phyloP scores from a whole-genome alignment of 768 basidiomycete genomes.

The Albatrellus ellisii region DNA sequence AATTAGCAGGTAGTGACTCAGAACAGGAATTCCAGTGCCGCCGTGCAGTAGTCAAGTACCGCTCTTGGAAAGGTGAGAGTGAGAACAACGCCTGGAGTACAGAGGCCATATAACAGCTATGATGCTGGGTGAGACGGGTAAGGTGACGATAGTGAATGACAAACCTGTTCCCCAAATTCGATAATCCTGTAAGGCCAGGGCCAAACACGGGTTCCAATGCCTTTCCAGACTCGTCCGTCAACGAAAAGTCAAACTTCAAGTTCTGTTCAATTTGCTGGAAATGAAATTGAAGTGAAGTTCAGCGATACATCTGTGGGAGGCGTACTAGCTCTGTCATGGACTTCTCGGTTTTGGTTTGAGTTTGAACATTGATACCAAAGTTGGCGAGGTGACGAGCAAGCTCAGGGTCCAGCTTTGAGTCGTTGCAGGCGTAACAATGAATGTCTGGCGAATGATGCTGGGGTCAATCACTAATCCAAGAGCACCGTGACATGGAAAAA shows the following conservation, averaged over 20 bases:
- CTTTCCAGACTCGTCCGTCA: conserved; percentile 76
- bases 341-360: conserved; percentile 86
- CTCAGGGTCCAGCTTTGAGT: conserved; percentile 67
- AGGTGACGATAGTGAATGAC: conserved; percentile 2
- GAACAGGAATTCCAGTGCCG: conserved; percentile 51
- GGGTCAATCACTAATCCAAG: neutral
- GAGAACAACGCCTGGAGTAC: conserved; percentile 81
- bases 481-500: conserved; percentile 14
- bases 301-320: neutral
- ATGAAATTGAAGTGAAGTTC: neutral
- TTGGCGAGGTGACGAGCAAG: conserved; percentile 57
- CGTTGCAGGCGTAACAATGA: conserved; percentile 88
- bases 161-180: conserved; percentile 86
- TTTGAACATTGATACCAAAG: conserved; percentile 81
- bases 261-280: conserved; percentile 92
- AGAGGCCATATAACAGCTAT: conserved; percentile 95
- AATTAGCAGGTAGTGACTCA: conserved; percentile 60
- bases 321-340: conserved; percentile 89
- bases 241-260: conserved; percentile 84
- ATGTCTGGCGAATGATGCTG: conserved; percentile 41
- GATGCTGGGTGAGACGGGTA: neutral
- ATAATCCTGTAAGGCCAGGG: conserved; percentile 75
- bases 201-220: conserved; percentile 85
- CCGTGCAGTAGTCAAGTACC: conserved; percentile 42
- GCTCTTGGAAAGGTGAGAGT: conserved; percentile 58